Evolutionary conservation across 208 protist genomes (phyloP), one percentile per base, ranked within the genome.

Genomic region (Trypanosoma avium): DNA sequence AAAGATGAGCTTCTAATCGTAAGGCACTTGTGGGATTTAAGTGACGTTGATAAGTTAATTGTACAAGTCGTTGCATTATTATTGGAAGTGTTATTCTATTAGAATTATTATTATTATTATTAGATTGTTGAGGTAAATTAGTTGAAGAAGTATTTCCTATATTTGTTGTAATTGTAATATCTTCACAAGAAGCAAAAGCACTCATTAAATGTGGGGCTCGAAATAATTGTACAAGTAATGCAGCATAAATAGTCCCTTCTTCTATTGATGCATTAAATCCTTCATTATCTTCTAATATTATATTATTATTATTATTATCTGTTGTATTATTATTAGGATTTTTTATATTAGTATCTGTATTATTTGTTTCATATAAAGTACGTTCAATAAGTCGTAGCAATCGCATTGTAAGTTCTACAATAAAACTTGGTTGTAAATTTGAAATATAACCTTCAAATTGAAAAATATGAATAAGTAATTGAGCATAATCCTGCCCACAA

Each of bases 401-500:
- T 32, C 75, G 73, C 50, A 68, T 50, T 1, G 63, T 73, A 7
- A 91, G 22, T 12, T 75, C 59, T 12, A 69, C 49, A 29, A 89
- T 69, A 42, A 81, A 77, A 4, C 19, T 13, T 10, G 68, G 61
- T 29, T 81, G 67, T 29, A 93, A 21, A 7, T 75, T 69, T 6
- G 75, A 77, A 1, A 73, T 65, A 61, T 94, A 94, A 8, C 77
- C 81, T 10, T 61, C 46, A 54, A 76, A 85, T 3, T 48, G 46
- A 40, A 88, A 67, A 29, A 93, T 45, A 36, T 77, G 71, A 42
- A 70, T 24, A 26, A 94, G 55, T 21, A 94, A 32, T 5, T 52
- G 24, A 12, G 78, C 76, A 61, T 92, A 94, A 43, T 94, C 84
- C 3, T 67, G 70, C 7, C 81, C 88, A 15, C 84, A 69, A 6